Percentiles rank a stretch among this genome's conserved stretches.
Conservation (phyloP, 192 early-diverging fungal genomes). For the Entomortierella beljakovae region DNA sequence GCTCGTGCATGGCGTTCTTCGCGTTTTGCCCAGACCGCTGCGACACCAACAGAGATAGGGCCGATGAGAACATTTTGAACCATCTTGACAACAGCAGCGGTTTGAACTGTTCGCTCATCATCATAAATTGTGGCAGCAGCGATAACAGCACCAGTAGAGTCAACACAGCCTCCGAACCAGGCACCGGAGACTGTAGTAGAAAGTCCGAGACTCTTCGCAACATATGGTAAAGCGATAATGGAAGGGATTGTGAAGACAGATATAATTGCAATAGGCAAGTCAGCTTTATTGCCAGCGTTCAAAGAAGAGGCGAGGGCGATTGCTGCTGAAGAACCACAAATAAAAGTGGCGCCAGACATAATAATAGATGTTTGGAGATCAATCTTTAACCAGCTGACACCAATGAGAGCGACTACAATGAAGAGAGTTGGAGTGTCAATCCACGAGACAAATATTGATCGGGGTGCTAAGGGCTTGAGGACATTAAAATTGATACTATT, state of each 20-base stretch:
- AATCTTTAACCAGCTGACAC: conserved; percentile 58
- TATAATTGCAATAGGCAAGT: conserved; percentile 68
- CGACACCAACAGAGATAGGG: conserved; percentile 61
- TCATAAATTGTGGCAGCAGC: conserved; percentile 64
- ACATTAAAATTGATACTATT: conserved; percentile 59
- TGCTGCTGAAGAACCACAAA: conserved; percentile 64
- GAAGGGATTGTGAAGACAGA: conserved; percentile 67
- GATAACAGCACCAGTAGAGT: conserved; percentile 67
- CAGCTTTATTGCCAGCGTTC: conserved; percentile 58
- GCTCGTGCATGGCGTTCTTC: conserved; percentile 40
- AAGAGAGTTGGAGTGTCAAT: conserved; percentile 65
- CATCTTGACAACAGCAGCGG: conserved; percentile 66
- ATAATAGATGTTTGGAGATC: conserved; percentile 63
- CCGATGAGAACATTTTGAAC: conserved; percentile 67
- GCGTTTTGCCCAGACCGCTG: conserved; percentile 58
- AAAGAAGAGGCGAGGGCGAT: conserved; percentile 60
- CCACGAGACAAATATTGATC: conserved; percentile 66
- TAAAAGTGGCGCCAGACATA: conserved; percentile 66
- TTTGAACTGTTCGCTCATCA: conserved; percentile 55
- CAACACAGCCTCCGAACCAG: conserved; percentile 68
- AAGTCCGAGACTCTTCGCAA: conserved; percentile 58
- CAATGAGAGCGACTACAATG: conserved; percentile 59
- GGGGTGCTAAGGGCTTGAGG: conserved; percentile 59
- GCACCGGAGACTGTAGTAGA: conserved; percentile 57
- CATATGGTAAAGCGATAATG: conserved; percentile 64